Conservation (phyloP, 1,284 basidiomycete species). For the Coniophora puteana region DNA sequence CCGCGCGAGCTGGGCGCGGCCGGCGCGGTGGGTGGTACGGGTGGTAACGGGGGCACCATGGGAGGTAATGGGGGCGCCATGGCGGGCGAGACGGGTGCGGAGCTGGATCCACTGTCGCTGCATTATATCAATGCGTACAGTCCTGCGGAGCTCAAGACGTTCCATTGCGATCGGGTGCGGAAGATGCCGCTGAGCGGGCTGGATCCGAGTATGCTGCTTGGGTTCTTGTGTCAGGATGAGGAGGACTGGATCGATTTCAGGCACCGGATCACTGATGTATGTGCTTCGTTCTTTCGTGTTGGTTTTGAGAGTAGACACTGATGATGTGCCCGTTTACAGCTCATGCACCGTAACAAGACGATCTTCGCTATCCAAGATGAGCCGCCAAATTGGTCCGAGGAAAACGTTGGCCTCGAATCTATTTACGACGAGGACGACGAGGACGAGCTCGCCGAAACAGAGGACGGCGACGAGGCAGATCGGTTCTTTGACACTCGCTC, state of each 20-base stretch:
- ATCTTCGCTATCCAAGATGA: slow-evolving; percentile 86
- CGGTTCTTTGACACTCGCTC: slow-evolving; percentile 47
- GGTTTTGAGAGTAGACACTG: not conserved
- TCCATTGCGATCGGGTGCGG: slow-evolving; percentile 90
- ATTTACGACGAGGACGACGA: slow-evolving; percentile 74
- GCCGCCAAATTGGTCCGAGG: slow-evolving; percentile 79
- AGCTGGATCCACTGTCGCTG: slow-evolving; percentile 42
- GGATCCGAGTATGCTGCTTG: slow-evolving; percentile 96
- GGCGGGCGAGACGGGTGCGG: slow-evolving; percentile 21
- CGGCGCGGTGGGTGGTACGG: slow-evolving; percentile 16
- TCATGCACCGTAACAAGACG: slow-evolving; percentile 60
- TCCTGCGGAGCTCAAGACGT: slow-evolving; percentile 73
- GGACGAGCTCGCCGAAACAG: slow-evolving; percentile 32
- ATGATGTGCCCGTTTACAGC: slow-evolving; percentile 18
- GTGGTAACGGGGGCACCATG: slow-evolving; percentile 33
- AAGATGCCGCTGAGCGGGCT: slow-evolving; percentile 91
- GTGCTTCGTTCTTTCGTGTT: slow-evolving; percentile 19
- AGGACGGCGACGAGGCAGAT: slow-evolving; percentile 27
- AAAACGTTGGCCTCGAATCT: slow-evolving; percentile 76
- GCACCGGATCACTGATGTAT: slow-evolving; percentile 66
- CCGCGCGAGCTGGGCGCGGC: slow-evolving; percentile 30
- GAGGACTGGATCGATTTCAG: slow-evolving; percentile 84
- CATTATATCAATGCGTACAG: slow-evolving; percentile 68
- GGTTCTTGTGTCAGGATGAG: slow-evolving; percentile 84
- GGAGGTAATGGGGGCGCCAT: slow-evolving; percentile 31